These are phyloP conservation scores for Grosmannia penicillata DNA, from an alignment of 2,329 filamentous ascomycete genomes.

Conservation along the genomic window DNA sequence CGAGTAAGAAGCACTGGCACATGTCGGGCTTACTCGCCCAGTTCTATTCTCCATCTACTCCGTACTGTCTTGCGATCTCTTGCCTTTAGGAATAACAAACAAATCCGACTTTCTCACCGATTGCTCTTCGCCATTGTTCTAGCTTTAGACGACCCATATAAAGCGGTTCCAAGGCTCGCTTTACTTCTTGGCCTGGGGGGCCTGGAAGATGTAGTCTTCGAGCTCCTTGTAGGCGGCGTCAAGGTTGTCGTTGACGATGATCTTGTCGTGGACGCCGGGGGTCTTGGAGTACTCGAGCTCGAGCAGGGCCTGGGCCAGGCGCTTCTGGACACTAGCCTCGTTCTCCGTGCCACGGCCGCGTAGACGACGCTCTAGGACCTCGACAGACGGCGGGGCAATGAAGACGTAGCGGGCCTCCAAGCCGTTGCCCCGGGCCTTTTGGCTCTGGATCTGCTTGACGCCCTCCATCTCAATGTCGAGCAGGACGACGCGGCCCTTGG, in stretches of 20 bases:
- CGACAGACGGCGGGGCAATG: conserved; percentile 63
- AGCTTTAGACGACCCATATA: too few relatives aligned
- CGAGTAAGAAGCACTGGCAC: too few relatives aligned
- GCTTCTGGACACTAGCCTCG: conserved; percentile 54
- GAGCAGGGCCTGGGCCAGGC: conserved; percentile 54
- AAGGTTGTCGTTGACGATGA: conserved; percentile 25
- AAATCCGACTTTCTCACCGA: too few relatives aligned
- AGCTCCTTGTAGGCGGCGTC: conserved; percentile 36
- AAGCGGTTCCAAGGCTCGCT: too few relatives aligned
- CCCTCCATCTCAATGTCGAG: conserved; percentile 98
- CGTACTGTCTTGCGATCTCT: too few relatives aligned
- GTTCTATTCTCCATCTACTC: too few relatives aligned
- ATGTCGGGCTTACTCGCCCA: too few relatives aligned
- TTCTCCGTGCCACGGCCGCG: conserved; percentile 65
- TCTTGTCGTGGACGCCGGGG: conserved; percentile 37
- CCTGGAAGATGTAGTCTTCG: conserved; percentile 31
- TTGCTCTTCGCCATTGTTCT: too few relatives aligned
- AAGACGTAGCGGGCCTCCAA: conserved; percentile 71
- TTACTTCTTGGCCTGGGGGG: conserved; percentile 1
- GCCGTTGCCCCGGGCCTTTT: conserved; percentile 31
- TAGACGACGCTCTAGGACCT: conserved; percentile 59
- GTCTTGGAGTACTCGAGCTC: conserved; percentile 62
- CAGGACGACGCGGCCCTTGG: conserved; percentile 60
- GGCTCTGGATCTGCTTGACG: conserved; percentile 65
- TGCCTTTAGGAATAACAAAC: too few relatives aligned